Evolutionary conservation across 495 filamentous ascomycete genomes (phyloP).

Genomic region (Hyaloscypha hepaticicola): DNA sequence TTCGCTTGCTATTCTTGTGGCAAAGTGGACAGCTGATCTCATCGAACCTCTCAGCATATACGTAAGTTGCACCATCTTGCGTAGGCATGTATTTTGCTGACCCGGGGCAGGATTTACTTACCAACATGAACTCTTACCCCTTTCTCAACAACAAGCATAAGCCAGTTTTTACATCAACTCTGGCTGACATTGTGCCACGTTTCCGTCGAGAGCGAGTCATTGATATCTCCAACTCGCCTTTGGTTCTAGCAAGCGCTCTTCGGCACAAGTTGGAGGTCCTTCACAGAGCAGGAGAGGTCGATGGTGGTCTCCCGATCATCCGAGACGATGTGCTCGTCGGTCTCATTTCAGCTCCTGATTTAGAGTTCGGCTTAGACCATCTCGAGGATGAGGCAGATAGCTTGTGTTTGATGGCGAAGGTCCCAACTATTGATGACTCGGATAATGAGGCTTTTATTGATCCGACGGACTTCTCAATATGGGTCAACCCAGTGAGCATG

Average conservation of each 20-base stretch:
- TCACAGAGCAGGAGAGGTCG: slow-evolving; percentile 83
- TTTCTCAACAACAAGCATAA: slow-evolving; percentile 94
- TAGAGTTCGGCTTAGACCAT: slow-evolving; percentile 89
- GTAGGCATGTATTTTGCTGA: neutral
- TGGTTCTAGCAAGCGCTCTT: slow-evolving; percentile 71
- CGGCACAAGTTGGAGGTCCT: slow-evolving; percentile 77
- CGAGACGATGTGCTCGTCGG: slow-evolving; percentile 78
- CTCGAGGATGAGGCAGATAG: slow-evolving; percentile 70
- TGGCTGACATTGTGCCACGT: slow-evolving; percentile 81
- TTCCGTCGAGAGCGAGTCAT: slow-evolving; percentile 75
- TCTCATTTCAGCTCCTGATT: slow-evolving; percentile 88
- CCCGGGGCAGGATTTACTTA: slow-evolving; percentile 71
- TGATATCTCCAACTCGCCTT: slow-evolving; percentile 77
- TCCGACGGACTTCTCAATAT: slow-evolving; percentile 82
- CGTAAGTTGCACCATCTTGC: slow-evolving; percentile 43
- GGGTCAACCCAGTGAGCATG: slow-evolving; percentile 72
- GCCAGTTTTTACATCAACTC: slow-evolving; percentile 77
- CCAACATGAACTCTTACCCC: slow-evolving; percentile 95
- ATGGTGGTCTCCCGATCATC: slow-evolving; percentile 87
- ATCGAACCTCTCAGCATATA: slow-evolving; percentile 95
- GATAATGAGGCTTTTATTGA: slow-evolving; percentile 57
- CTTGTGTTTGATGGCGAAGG: slow-evolving; percentile 78
- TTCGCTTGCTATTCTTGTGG: slow-evolving; percentile 84
- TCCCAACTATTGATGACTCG: slow-evolving; percentile 52
- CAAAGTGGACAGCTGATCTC: slow-evolving; percentile 97